Base-by-base conservation (phyloP, 2,329 filamentous ascomycete genomes). In the Falciphora oryzae region DNA sequence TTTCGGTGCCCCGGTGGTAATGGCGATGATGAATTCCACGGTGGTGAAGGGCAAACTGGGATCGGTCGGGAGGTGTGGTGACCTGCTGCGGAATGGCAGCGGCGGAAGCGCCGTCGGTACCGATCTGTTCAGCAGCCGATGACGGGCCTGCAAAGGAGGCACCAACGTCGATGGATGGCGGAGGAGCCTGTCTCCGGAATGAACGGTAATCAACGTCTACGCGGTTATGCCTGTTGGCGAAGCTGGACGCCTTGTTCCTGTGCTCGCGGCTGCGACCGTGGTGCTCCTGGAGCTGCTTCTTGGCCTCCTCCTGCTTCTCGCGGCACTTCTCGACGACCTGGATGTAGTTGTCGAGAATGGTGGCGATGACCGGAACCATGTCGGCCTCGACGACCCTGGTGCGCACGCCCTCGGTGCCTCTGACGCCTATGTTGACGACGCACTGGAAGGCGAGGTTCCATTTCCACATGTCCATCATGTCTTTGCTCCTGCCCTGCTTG, bases 381-480 rank as follows among this genome's bases (percentile, higher is more conserved):
- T 99, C 95, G 68, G 95, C 95, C 79, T 99, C 95, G 63, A 99
- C 95, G 3, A 99, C 94, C 69, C 95, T 86, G 65, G 95, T 98
- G 70, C 95, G 87, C 66, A 99, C 95, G 70, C 87, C 89, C 79
- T 99, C 95, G 16, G 95, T 97, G 66, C 95, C 95, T 70, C 95
- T 87, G 66, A 99, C 94, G 65, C 95, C 95, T 74, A 99, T 98
- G 77, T 99, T 99, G 75, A 99, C 95, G 69, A 98, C 93, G 76
- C 95, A 99, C 78, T 98, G 95, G 77, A 99, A 99, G 63, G 95
- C 95, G 68, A 99, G 84, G 74, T 97, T 99, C 95, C 95, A 99
- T 79, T 98, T 98, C 95, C 95, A 99, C 91, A 97, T 97, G 76
- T 97, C 94, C 94, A 98, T 97, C 88, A 97, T 90, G 76, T 99